Evolutionary conservation across 345 rosid genomes (phyloP), one percentile per base, ranked within the genome.

Genomic region (Aethionema arabicum): DNA sequence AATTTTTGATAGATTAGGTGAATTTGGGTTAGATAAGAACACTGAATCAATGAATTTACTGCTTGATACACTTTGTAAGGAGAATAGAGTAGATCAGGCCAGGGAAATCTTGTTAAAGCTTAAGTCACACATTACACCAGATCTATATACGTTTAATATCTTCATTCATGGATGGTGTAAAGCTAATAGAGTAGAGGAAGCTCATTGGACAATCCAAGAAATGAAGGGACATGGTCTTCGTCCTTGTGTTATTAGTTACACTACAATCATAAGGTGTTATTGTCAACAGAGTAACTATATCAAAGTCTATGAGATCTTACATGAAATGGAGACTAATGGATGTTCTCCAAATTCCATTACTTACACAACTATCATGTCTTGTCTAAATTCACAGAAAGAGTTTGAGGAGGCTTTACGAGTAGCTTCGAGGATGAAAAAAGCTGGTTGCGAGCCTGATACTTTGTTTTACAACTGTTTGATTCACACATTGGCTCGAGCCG

Each of bases 81-180:
- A 88, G 78, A 61, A 71, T 32, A 77, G 73, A 63, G 95, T 82
- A 0, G 90, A 82, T 66, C 79, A 66, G 65, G 98, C 95, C 2
- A 83, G 90, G 0, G 75, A 32, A 1, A 62, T 86, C 54, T 82
- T 83, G 79, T 47, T 80, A 57, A 73, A 73, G 69, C 87, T 91
- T 2, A 86, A 85, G 65, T 59, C 87, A 7, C 76, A 77, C 52
- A 78, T 88, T 63, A 32, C 72, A 7, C 92, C 98, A 2, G 35
- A 85, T 78, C 80, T 77, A n/a, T 42, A 71, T 67, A 86, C 95
- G 4, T 91, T 86, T 67, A 86, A 88, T 50, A 91, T 88, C 36
- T 82, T 88, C 40, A 85, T 91, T 47, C 82, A 86, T 33, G 96
- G 98, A 46, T 91, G 98, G 98, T 88, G 96, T 69, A 80, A 82